Conservation (phyloP, 2,329 filamentous ascomycete genomes). For the Aspergillus hiratsukae region DNA sequence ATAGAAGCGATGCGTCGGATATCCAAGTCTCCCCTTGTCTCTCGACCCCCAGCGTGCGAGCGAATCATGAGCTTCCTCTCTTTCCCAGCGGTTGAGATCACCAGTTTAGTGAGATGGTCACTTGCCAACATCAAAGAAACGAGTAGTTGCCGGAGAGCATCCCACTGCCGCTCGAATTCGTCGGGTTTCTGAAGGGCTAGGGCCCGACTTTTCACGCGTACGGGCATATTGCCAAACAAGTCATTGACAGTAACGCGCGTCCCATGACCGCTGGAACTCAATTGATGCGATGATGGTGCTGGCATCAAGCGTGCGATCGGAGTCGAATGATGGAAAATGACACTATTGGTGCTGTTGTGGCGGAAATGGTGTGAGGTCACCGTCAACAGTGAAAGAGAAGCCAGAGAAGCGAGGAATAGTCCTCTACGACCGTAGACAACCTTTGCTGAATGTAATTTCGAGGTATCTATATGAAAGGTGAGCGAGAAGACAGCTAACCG, state of each 20-base stretch:
- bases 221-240: constrained; percentile 85
- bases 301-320: constrained; percentile 62
- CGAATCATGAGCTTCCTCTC: constrained; percentile 34
- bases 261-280: constrained; percentile 59
- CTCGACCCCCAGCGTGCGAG: background rate
- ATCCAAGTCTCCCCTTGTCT: constrained; percentile 15
- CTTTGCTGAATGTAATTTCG: constrained; percentile 55
- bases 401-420: constrained; percentile 71
- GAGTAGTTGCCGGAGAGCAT: constrained; percentile 55
- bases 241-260: constrained; percentile 73
- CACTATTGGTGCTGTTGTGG: constrained; percentile 51
- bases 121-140: constrained; percentile 68
- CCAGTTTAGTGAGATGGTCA: constrained; percentile 53
- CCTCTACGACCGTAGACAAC: constrained; percentile 64
- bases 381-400: constrained; percentile 69
- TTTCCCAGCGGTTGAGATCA: constrained; percentile 51
- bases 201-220: constrained; percentile 76
- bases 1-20: constrained; percentile 45
- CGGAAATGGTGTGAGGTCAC: constrained; percentile 65
- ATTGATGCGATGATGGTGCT: constrained; percentile 53
- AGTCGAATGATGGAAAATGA: constrained; percentile 67
- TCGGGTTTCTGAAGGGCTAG: constrained; percentile 48
- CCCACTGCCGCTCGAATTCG: constrained; percentile 62
- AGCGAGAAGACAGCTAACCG: background rate
- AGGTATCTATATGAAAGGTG: constrained; percentile 61